phyloP scores from a whole-genome alignment of 768 basidiomycete genomes.

The Tephrocybe sp. region DNA sequence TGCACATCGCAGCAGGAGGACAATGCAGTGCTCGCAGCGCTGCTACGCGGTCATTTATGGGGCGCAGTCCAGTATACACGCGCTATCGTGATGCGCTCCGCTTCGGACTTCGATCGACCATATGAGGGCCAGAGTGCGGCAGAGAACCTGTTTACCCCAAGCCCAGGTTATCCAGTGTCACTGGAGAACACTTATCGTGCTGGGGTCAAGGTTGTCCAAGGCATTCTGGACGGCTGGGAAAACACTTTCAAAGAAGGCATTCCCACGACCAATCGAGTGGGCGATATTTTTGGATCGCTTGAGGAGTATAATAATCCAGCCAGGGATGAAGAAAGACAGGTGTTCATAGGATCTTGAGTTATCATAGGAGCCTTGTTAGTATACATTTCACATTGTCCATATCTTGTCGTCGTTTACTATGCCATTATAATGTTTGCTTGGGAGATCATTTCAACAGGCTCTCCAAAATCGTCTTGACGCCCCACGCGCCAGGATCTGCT shows the following conservation, averaged over 20 bases:
- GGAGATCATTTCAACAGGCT: constrained; percentile 33
- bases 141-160: constrained; percentile 8
- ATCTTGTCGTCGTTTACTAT: neutral
- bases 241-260: constrained; percentile 8
- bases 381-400: neutral
- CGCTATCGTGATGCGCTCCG: constrained; percentile 9
- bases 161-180: constrained; percentile 7
- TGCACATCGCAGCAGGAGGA: constrained; percentile 16
- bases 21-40: constrained; percentile 10
- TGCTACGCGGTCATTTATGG: constrained; percentile 5
- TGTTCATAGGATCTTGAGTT: neutral
- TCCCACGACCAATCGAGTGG: constrained; percentile 8
- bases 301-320: neutral
- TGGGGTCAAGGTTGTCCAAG: constrained; percentile 13
- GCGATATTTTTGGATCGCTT: constrained; percentile 4
- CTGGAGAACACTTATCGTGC: constrained; percentile 11
- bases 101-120: constrained; percentile 15
- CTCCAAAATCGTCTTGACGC: constrained; percentile 74
- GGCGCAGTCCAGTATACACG: constrained; percentile 9
- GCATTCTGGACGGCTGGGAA: constrained; percentile 11
- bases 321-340: neutral
- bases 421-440: neutral
- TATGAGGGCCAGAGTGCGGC: constrained; percentile 9
- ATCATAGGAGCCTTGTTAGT: neutral
- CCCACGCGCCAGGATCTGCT: constrained; percentile 92